phyloP scores from a whole-genome alignment of 768 basidiomycete species.

The Dentipellis sp. region DNA sequence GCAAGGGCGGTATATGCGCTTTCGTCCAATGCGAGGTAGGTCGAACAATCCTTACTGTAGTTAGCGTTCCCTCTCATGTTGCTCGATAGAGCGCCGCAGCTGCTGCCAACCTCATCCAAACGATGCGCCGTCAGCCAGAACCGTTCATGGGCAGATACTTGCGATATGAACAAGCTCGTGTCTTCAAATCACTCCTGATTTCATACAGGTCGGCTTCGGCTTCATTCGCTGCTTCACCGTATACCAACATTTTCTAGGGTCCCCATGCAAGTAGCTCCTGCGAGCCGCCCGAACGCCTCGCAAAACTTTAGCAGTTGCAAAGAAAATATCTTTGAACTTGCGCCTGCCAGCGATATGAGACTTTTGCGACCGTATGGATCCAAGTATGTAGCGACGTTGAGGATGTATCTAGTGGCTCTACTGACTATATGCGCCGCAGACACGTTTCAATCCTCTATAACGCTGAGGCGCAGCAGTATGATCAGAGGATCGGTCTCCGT shows the following conservation, averaged over 20 bases:
- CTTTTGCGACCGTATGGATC: slow-evolving; percentile 42
- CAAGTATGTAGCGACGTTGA: slow-evolving; percentile 30
- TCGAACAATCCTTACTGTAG: background rate
- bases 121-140: slow-evolving; percentile 44
- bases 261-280: background rate
- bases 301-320: background rate
- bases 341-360: slow-evolving; percentile 52
- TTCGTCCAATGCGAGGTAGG: slow-evolving; percentile 80
- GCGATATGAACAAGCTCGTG: slow-evolving; percentile 72
- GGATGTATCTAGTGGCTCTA: background rate
- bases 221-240: background rate
- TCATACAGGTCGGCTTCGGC: slow-evolving; percentile 52
- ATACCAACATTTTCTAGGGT: background rate
- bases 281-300: background rate
- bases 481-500: background rate
- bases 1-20: slow-evolving; percentile 71
- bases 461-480: slow-evolving; percentile 33
- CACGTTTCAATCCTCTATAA: slow-evolving; percentile 32
- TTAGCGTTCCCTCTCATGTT: slow-evolving; percentile 1
- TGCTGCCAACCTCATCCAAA: slow-evolving; percentile 50
- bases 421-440: slow-evolving; percentile 19
- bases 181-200: slow-evolving; percentile 62
- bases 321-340: slow-evolving; percentile 17
- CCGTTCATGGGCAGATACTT: slow-evolving; percentile 65
- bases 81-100: slow-evolving; percentile 41